These are phyloP conservation scores for Neonothopanus nambi DNA, from an alignment of 1,284 basidiomycete species.

Conservation along the genomic window DNA sequence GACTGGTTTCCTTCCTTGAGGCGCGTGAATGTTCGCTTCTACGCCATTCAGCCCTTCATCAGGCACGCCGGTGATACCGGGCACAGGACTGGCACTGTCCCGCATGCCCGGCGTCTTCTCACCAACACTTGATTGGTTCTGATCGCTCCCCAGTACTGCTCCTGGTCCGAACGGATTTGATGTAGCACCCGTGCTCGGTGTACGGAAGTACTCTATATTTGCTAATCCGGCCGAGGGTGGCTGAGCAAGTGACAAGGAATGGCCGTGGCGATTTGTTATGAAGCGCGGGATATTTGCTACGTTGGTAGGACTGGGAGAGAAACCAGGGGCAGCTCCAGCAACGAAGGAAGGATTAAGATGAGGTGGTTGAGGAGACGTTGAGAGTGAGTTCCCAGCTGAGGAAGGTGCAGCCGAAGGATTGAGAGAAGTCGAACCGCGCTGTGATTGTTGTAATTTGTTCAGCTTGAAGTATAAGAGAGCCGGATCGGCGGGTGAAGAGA, in stretches of 20 bases:
- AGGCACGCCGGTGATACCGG: neutral
- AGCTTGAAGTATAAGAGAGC: constrained; percentile 76
- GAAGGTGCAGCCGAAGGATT: constrained; percentile 28
- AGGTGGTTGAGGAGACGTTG: constrained; percentile 63
- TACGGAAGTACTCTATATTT: neutral
- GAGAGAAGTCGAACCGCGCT: constrained; percentile 30
- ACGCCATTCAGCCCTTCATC: neutral
- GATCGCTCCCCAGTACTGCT: constrained; percentile 53
- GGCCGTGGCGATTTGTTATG: constrained; percentile 57
- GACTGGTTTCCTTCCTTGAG: constrained; percentile 60
- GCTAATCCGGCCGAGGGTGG: constrained; percentile 39
- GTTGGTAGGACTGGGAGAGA: constrained; percentile 16
- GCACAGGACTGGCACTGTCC: constrained; percentile 9
- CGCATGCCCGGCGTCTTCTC: neutral
- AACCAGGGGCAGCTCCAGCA: constrained; percentile 28
- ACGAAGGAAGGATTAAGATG: constrained; percentile 41
- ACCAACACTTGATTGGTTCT: constrained; percentile 21
- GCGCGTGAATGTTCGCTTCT: constrained; percentile 47
- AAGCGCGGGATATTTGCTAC: constrained; percentile 25
- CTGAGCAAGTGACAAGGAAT: constrained; percentile 70
- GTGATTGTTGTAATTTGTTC: constrained; percentile 77
- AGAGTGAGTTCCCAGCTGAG: constrained; percentile 52
- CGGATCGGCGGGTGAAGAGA: constrained; percentile 83
- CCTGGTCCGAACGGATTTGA: constrained; percentile 65
- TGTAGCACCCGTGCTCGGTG: constrained; percentile 19